These are phyloP conservation scores for Datura wrightii DNA, from an alignment of 257 asterid species.

Conservation along the genomic window DNA sequence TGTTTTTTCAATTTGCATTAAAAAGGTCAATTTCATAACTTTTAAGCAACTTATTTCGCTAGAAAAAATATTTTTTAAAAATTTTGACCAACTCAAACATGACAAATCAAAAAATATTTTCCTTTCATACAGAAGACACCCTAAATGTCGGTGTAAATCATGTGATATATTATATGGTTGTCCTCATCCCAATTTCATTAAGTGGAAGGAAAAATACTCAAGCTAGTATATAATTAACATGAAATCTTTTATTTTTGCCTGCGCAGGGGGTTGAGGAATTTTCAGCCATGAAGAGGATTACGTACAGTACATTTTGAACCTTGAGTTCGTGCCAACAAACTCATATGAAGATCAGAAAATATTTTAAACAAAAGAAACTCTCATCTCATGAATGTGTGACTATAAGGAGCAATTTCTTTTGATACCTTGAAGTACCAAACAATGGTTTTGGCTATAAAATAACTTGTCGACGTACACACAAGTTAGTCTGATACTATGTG, in stretches of 20 bases:
- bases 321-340: slow-evolving; percentile 1
- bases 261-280: background rate
- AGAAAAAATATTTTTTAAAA: too few relatives aligned
- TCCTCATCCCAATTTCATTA: background rate
- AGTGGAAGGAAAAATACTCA: background rate
- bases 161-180: background rate
- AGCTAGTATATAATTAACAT: background rate
- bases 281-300: background rate
- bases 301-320: background rate
- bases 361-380: background rate
- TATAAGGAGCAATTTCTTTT: background rate
- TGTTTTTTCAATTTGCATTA: too few relatives aligned
- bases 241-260: background rate
- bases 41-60: too few relatives aligned
- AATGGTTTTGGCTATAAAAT: too few relatives aligned
- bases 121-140: too few relatives aligned
- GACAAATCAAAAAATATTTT: too few relatives aligned
- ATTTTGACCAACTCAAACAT: too few relatives aligned
- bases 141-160: too few relatives aligned
- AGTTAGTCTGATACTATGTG: background rate
- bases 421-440: too few relatives aligned
- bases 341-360: background rate
- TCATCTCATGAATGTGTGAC: background rate
- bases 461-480: background rate
- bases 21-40: too few relatives aligned